A percentile compares a stretch with the other conserved stretches of the same genome.
Conservation (phyloP, 352 stramenopile species). For the Halophytophthora polymorphica region DNA sequence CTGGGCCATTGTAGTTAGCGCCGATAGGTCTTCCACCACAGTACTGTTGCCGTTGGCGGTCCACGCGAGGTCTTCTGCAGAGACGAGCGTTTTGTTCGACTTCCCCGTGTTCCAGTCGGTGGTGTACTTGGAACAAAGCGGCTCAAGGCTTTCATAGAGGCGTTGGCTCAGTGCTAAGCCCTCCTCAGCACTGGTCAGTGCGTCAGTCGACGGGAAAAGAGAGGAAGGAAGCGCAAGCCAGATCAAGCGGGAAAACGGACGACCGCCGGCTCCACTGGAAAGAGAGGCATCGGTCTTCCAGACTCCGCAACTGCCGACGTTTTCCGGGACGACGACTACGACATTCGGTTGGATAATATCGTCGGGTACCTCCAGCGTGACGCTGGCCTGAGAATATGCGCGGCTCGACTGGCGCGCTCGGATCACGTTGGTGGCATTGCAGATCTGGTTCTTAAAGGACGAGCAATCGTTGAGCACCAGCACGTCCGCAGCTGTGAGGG, state of each 20-base stretch:
- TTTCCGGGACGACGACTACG: conserved; percentile 47
- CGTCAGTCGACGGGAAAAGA: conserved; percentile 14
- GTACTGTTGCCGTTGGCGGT: conserved; percentile 8
- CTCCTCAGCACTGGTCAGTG: conserved; percentile 4
- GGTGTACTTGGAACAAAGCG: conserved; percentile 54
- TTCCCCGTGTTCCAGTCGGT: conserved; percentile 33
- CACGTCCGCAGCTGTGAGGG: conserved; percentile 35
- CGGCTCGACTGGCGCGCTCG: conserved; percentile 49
- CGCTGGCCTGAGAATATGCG: conserved; percentile 48
- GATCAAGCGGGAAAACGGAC: conserved; percentile 30
- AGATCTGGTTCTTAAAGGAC: conserved; percentile 42
- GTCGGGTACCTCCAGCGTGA: conserved; percentile 26
- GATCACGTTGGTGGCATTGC: conserved; percentile 41
- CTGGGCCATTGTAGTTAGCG: conserved; percentile 41
- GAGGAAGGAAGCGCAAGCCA: conserved; percentile 46
- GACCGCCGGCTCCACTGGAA: conserved; percentile 49
- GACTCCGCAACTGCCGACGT: conserved; percentile 55
- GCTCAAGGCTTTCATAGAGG: conserved; percentile 26
- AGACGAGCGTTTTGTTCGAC: conserved; percentile 23
- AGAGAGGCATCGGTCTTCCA: conserved; percentile 52
- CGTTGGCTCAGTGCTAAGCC: conserved; percentile 22
- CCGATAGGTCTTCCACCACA: conserved; percentile 16
- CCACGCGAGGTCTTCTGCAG: conserved; percentile 25
- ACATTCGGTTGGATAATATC: conserved; percentile 36
- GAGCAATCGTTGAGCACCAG: conserved; percentile 55